Evolutionary conservation across 1,284 basidiomycete species (phyloP).

Genomic region (Afroboletus lepidellus): DNA sequence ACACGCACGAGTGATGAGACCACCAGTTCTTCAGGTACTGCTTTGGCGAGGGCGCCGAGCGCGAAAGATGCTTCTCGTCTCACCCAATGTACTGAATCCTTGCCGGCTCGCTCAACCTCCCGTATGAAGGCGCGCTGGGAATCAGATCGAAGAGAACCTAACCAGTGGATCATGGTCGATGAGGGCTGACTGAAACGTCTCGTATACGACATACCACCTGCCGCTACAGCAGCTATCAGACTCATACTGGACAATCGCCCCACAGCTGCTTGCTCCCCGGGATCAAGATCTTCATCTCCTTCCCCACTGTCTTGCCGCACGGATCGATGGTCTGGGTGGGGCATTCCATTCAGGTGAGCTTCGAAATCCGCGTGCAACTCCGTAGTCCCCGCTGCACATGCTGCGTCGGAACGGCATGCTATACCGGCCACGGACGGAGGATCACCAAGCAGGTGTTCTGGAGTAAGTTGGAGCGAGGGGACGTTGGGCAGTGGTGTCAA

Average conservation of each 20-base stretch:
- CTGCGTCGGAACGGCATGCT: slow-evolving; percentile 18
- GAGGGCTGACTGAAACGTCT: slow-evolving; percentile 1
- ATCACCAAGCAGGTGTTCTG: slow-evolving; percentile 19
- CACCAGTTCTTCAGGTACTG: slow-evolving; percentile 73
- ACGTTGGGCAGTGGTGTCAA: slow-evolving; percentile 15
- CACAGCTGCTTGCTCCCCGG: slow-evolving; percentile 72
- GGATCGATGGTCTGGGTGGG: slow-evolving; percentile 16
- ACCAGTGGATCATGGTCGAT: slow-evolving; percentile 10
- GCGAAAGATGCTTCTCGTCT: slow-evolving; percentile 90
- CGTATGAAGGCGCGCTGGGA: slow-evolving; percentile 70
- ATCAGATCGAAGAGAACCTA: slow-evolving; percentile 63
- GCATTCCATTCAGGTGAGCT: slow-evolving; percentile 13
- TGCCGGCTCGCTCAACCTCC: slow-evolving; percentile 79
- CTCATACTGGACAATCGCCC: slow-evolving; percentile 93
- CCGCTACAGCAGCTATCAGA: slow-evolving; percentile 83
- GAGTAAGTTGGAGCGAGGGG: slow-evolving; percentile 21
- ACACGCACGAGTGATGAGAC: slow-evolving; percentile 60
- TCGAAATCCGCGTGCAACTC: slow-evolving; percentile 12
- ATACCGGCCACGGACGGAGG: slow-evolving; percentile 10
- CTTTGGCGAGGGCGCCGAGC: slow-evolving; percentile 84
- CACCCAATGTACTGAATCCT: slow-evolving; percentile 81
- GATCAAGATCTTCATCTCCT: slow-evolving; percentile 36
- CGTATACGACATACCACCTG: slow-evolving; percentile 53
- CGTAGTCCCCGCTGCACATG: slow-evolving; percentile 11
- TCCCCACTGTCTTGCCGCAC: slow-evolving; percentile 19